phyloP scores from a whole-genome alignment of 2,329 filamentous ascomycete genomes.

The Phaeosphaeriaceae sp. region DNA sequence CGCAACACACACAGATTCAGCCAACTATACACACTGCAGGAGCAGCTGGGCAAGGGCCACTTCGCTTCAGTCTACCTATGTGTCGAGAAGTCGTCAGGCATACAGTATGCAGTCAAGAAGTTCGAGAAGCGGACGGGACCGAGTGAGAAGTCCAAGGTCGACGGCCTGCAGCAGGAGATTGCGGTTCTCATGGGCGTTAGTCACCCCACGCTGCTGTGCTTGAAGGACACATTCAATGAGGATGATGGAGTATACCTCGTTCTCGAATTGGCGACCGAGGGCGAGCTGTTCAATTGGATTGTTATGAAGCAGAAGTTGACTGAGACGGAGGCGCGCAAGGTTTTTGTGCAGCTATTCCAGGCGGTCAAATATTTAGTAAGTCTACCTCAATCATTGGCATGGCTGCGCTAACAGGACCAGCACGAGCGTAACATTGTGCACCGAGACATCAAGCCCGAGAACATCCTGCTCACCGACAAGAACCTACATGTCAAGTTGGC shows the following conservation, averaged over 20 bases:
- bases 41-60: conserved; percentile 91
- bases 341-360: conserved; percentile 91
- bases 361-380: conserved; percentile 93
- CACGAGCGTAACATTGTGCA: conserved; percentile 98
- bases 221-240: conserved; percentile 96
- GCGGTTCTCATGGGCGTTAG: conserved; percentile 96
- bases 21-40: conserved; percentile 84
- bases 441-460: conserved; percentile 96
- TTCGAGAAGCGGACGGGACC: conserved; percentile 87
- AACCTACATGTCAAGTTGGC: conserved; percentile 88
- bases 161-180: conserved; percentile 93
- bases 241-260: conserved; percentile 89
- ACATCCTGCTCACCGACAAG: conserved; percentile 88
- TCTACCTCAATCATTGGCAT: conserved; percentile 7
- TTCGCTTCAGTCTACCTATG: conserved; percentile 95
- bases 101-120: conserved; percentile 89
- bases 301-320: conserved; percentile 88
- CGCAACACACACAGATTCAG: conserved; percentile 74
- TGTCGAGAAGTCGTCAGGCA: conserved; percentile 82
- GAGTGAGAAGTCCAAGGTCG: conserved; percentile 82
- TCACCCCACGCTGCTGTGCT: conserved; percentile 88
- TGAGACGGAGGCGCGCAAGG: conserved; percentile 82
- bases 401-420: conserved; percentile 58
- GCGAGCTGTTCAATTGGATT: conserved; percentile 95
- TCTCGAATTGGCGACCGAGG: conserved; percentile 87